phyloP scores from a whole-genome alignment of 345 rosid genomes.

The Dovyalis caffra region DNA sequence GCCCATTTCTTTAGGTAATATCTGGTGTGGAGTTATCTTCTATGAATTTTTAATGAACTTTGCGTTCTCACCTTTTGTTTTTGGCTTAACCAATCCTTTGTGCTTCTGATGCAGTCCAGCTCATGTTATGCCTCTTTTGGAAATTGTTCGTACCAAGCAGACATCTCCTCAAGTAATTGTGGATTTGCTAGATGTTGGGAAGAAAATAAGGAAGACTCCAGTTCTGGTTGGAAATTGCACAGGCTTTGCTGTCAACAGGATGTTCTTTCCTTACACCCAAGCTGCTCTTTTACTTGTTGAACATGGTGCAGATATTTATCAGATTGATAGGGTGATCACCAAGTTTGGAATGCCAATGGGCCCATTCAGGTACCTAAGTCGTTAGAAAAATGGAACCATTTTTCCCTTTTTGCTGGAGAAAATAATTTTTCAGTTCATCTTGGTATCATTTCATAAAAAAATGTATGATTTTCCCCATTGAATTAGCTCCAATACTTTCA shows the following conservation, averaged over 20 bases:
- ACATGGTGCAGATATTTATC: constrained; percentile 75
- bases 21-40: neutral
- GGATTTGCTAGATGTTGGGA: constrained; percentile 86
- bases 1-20: constrained; percentile 97
- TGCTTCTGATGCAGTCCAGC: constrained; percentile 71
- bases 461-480: neutral
- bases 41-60: neutral
- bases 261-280: constrained; percentile 94
- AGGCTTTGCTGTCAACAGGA: constrained; percentile 96
- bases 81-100: constrained; percentile 16
- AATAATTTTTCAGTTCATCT: constrained; percentile 1
- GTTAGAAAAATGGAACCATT: neutral
- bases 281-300: constrained; percentile 81
- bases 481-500: neutral
- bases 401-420: neutral
- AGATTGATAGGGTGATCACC: constrained; percentile 65
- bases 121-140: constrained; percentile 94
- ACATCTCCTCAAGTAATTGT: constrained; percentile 89
- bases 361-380: constrained; percentile 66
- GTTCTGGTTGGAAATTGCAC: constrained; percentile 97
- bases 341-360: constrained; percentile 99
- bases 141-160: constrained; percentile 80
- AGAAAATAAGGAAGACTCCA: constrained; percentile 88
- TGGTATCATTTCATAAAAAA: neutral
- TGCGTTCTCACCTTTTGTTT: neutral